Conservation (phyloP, 805 yeast genomes). For the Candida pseudofarinosa region DNA sequence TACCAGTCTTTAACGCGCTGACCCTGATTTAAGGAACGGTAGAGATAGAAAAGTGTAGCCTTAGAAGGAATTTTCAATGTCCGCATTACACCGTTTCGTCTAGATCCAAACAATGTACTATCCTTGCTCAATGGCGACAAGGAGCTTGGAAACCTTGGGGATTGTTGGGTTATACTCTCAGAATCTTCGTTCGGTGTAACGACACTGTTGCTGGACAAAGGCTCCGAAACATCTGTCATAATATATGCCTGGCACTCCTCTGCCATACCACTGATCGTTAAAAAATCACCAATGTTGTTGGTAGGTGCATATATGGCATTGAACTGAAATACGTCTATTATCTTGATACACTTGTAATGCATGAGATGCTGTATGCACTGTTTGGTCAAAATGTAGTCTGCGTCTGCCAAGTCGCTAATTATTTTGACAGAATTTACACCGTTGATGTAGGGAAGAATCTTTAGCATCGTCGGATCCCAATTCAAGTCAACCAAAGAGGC, state of each 20-base stretch:
- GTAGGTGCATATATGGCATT: constrained; percentile 87
- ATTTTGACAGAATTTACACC: constrained; percentile 80
- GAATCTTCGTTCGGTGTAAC: neutral
- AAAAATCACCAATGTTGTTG: constrained; percentile 63
- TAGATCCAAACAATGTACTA: constrained; percentile 6
- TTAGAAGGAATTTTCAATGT: constrained; percentile 50
- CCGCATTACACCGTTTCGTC: constrained; percentile 6
- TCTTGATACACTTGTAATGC: constrained; percentile 81
- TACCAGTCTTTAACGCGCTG: constrained; percentile 80
- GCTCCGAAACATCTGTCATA: constrained; percentile 25
- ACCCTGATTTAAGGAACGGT: constrained; percentile 75
- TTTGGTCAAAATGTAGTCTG: constrained; percentile 72
- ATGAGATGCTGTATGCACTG: constrained; percentile 88
- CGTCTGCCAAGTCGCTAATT: constrained; percentile 75
- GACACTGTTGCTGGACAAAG: neutral
- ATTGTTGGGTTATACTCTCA: neutral
- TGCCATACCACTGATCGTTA: constrained; percentile 60
- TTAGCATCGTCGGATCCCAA: constrained; percentile 97
- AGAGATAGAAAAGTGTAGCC: constrained; percentile 65
- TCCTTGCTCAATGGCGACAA: constrained; percentile 11
- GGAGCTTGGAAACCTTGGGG: constrained; percentile 5
- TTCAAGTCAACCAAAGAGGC: constrained; percentile 73
- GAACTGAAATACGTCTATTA: constrained; percentile 87
- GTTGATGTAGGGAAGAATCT: constrained; percentile 78
- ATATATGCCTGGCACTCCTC: constrained; percentile 85